Percentiles rank a stretch among this genome's conserved stretches.
These are phyloP conservation scores for Metarhizium guizhouense DNA, from an alignment of 2,329 filamentous ascomycete species.

Conservation along the genomic window DNA sequence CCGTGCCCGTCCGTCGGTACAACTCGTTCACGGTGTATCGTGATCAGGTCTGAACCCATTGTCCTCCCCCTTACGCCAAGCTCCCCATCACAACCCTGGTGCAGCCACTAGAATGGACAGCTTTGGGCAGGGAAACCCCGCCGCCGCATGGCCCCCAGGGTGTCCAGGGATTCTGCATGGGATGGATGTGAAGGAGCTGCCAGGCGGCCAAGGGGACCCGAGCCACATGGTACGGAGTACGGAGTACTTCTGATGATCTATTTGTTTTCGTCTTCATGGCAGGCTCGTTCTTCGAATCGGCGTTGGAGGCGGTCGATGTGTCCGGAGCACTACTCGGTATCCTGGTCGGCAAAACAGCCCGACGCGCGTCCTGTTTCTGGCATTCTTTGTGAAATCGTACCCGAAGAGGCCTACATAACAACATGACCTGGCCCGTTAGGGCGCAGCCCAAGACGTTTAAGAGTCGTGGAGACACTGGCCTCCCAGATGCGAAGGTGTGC, in stretches of 20 bases:
- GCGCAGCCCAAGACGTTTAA: no score
- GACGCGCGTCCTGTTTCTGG: background rate
- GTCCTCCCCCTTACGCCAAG: background rate
- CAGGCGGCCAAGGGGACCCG: background rate
- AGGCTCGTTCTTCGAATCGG: background rate
- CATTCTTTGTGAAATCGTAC: background rate
- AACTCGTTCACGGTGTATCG: background rate
- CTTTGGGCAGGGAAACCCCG: background rate
- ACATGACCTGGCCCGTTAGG: no score
- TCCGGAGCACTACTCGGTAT: no score
- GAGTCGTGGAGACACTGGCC: no score
- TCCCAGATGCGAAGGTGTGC: no score
- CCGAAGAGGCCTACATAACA: no score
- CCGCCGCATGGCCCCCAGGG: background rate
- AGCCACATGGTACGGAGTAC: background rate
- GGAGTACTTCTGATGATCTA: background rate
- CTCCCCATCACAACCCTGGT: background rate
- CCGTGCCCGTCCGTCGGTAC: background rate
- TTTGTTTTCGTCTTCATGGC: background rate
- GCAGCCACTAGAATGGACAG: background rate
- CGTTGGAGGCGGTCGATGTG: background rate
- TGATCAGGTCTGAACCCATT: background rate
- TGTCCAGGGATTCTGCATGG: background rate
- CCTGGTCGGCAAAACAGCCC: background rate
- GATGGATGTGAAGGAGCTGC: background rate